Conservation (phyloP, 2,329 filamentous ascomycete genomes). For the Bisporella sp. region DNA sequence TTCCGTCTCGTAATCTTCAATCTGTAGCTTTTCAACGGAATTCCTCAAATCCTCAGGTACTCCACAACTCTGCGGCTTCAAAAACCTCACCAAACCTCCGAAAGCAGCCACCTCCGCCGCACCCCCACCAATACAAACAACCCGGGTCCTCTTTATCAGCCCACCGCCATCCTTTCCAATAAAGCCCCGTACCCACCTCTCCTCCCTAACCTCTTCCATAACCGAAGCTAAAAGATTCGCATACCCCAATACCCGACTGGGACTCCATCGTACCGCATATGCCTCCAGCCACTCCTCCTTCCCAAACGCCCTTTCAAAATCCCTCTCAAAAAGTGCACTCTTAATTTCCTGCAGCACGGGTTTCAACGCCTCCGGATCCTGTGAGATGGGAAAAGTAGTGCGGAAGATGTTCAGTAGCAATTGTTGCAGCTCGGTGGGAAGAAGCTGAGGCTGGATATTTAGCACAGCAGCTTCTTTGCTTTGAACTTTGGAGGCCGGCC, state of each 20-base stretch:
- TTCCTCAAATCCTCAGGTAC: not conserved
- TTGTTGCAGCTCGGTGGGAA: constrained; percentile 57
- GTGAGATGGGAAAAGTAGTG: constrained; percentile 48
- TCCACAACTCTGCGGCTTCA: constrained; percentile 13
- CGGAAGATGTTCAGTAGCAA: constrained; percentile 67
- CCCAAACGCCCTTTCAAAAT: constrained; percentile 77
- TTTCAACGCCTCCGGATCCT: constrained; percentile 41
- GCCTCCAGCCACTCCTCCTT: constrained; percentile 63
- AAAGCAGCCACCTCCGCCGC: constrained; percentile 60
- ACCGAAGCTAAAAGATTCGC: constrained; percentile 38
- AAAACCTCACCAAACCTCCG: constrained; percentile 41
- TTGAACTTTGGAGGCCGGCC: constrained; percentile 3
- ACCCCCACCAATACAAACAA: constrained; percentile 34
- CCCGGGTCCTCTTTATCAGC: not conserved
- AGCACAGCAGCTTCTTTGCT: constrained; percentile 1
- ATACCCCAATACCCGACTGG: constrained; percentile 78
- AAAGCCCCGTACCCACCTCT: not conserved
- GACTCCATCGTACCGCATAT: constrained; percentile 89
- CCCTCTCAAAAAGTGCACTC: constrained; percentile 73
- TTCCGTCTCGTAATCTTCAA: not conserved
- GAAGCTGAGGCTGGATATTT: constrained; percentile 19
- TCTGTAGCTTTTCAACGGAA: not conserved
- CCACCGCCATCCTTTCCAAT: not conserved
- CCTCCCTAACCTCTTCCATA: not conserved
- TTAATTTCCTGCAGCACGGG: constrained; percentile 74